These are phyloP conservation scores for Elaeagnus macrophylla DNA, from an alignment of 306 rosid genomes.

Conservation along the genomic window DNA sequence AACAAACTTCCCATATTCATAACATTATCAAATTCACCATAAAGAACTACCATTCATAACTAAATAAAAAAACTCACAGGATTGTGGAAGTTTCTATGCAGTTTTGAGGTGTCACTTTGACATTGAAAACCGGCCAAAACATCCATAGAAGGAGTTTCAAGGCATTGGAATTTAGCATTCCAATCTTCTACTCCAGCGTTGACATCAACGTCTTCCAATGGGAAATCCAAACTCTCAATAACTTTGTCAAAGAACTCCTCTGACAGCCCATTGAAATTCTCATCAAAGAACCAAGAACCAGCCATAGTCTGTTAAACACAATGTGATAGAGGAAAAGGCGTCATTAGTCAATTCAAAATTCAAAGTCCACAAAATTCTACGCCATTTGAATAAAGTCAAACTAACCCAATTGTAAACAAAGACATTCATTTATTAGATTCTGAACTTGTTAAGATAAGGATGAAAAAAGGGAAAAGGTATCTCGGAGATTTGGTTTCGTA, in stretches of 20 bases:
- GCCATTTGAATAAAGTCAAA: too few relatives aligned
- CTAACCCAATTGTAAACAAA: too few relatives aligned
- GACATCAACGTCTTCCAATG: constrained; percentile 57
- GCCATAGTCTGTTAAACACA: constrained; percentile 46
- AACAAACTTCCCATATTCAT: too few relatives aligned
- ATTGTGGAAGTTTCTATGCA: constrained; percentile 24
- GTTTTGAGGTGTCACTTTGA: constrained; percentile 5
- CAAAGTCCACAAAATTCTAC: too few relatives aligned
- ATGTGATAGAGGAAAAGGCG: neutral
- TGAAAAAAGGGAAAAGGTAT: too few relatives aligned
- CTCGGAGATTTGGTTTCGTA: too few relatives aligned
- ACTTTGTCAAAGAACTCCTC: constrained; percentile 38
- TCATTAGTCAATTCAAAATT: too few relatives aligned
- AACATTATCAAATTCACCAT: too few relatives aligned
- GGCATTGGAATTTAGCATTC: constrained; percentile 37
- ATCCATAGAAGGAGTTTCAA: constrained; percentile 45
- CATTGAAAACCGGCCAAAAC: constrained; percentile 20
- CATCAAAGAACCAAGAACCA: constrained; percentile 47
- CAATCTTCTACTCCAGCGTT: constrained; percentile 47
- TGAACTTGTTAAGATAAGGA: too few relatives aligned
- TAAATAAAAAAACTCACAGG: constrained; percentile 35
- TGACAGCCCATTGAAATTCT: constrained; percentile 10
- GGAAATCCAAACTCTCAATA: constrained; percentile 46
- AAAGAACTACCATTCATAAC: too few relatives aligned
- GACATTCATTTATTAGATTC: too few relatives aligned